phyloP scores from a whole-genome alignment of 495 filamentous ascomycete species.

The Aspergillus affinis region DNA sequence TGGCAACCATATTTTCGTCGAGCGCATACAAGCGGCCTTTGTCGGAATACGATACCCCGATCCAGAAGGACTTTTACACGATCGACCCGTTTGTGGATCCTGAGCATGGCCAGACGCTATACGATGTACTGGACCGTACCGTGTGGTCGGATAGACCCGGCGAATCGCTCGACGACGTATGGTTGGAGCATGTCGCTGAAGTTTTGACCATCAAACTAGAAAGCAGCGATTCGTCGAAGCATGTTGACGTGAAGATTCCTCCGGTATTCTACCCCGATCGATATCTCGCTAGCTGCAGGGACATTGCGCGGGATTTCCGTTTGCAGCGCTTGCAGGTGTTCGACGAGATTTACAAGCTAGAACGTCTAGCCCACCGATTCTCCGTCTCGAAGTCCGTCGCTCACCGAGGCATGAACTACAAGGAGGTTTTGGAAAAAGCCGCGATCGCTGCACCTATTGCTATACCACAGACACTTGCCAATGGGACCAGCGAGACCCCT shows the following conservation, averaged over 20 bases:
- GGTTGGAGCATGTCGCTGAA: conserved; percentile 60
- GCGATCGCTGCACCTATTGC: conserved; percentile 29
- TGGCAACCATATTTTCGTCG: conserved; percentile 41
- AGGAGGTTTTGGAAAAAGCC: conserved; percentile 38
- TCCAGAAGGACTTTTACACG: conserved; percentile 40
- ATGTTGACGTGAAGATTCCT: conserved; percentile 65
- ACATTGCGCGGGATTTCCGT: conserved; percentile 52
- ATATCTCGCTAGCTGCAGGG: conserved; percentile 62
- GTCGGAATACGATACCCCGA: conserved; percentile 30
- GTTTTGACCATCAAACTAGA: conserved; percentile 64
- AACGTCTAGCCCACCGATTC: conserved; percentile 36
- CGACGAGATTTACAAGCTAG: conserved; percentile 42
- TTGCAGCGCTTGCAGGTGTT: conserved; percentile 36
- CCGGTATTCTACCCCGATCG: conserved; percentile 74
- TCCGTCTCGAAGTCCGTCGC: conserved; percentile 22
- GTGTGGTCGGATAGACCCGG: conserved; percentile 59
- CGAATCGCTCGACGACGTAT: conserved; percentile 52
- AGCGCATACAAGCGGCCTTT: conserved; percentile 39
- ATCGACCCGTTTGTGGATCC: conserved; percentile 42
- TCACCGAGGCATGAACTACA: conserved; percentile 28
- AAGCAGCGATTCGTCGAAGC: conserved; percentile 43
- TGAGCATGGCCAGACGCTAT: conserved; percentile 57
- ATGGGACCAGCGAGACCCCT: conserved; percentile 11
- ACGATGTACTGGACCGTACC: conserved; percentile 68
- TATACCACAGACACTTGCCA: conserved; percentile 24